Evolutionary conservation across 805 yeast species (phyloP), one percentile per base, ranked within the genome.

Genomic region (Metschnikowia similis): DNA sequence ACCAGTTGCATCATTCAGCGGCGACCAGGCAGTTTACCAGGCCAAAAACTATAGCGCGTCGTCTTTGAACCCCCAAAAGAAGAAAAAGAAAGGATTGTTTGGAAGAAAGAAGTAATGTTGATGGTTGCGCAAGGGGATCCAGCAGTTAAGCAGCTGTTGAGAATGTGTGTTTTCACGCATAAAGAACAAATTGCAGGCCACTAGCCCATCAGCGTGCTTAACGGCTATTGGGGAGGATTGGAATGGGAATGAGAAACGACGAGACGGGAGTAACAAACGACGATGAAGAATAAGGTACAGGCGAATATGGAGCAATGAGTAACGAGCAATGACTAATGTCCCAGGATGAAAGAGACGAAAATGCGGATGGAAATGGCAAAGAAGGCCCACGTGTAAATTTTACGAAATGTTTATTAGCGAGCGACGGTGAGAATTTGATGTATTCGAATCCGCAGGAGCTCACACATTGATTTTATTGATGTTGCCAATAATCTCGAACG

Each of bases 61-160:
- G 41, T 61, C 68, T 42, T 67, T 65, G 61, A 66, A 62, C 51
- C 77, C 65, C 61, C 71, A 64, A 71, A 73, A 62, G 57, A 77
- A 80, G 72, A 85, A 87, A 80, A 83, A 85, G 80, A 79, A 81
- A 59, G 89, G 94, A 5, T 68, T 89, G 43, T 90, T 92, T 64
- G 89, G 96, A 47, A 79, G 85, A 62, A 79, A 77, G 64, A 71
- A 70, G 67, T 52, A 46, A 21, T 21, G 4, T 21, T 21, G 21
- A 21, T 21, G 21, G 21, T 21, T 21, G 21, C 21, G 21, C 3
- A 21, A 1, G 21, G 4, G 21, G 5, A 4, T 21, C 21, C 21
- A 21, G 21, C 21, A 1, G 1, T 1, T 21, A 21, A 21, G 21
- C 21, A 21, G 21, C 4, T 4, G 21, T 21, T 21, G 21, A 21